These are phyloP conservation scores for Papiliotrema terrestris DNA, from an alignment of 1,284 basidiomycete genomes.

Conservation along the genomic window DNA sequence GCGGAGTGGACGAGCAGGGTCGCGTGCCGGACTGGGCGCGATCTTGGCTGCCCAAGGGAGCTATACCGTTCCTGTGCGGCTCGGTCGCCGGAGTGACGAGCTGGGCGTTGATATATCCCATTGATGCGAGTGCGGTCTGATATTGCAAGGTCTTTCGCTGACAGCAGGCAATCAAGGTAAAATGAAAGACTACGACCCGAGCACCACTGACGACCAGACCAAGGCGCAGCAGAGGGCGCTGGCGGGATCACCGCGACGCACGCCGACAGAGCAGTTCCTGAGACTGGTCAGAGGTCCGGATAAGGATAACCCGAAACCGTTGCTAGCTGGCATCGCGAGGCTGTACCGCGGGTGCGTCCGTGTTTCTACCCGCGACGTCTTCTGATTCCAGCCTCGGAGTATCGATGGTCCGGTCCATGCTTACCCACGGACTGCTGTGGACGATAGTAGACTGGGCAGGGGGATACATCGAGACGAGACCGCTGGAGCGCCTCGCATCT, in stretches of 20 bases:
- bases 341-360: constrained; percentile 44
- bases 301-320: constrained; percentile 41
- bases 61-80: constrained; percentile 48
- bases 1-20: constrained; percentile 27
- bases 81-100: constrained; percentile 47
- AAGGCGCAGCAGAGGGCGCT: constrained; percentile 48
- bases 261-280: constrained; percentile 38
- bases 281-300: constrained; percentile 45
- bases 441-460: constrained; percentile 46
- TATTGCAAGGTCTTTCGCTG: background rate
- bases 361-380: background rate
- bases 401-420: constrained; percentile 47
- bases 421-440: constrained; percentile 49
- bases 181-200: background rate
- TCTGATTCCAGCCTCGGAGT: constrained; percentile 37
- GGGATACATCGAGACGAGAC: constrained; percentile 42
- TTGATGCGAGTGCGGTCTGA: constrained; percentile 41
- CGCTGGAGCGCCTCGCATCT: constrained; percentile 26
- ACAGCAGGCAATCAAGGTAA: constrained; percentile 43
- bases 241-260: constrained; percentile 37
- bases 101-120: constrained; percentile 49
- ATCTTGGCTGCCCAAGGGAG: constrained; percentile 33
- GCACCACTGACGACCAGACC: constrained; percentile 22
- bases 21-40: constrained; percentile 46
- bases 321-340: constrained; percentile 39